Base-by-base conservation (phyloP, 176 grass and related monocot species). In the Lolium perenne region DNA sequence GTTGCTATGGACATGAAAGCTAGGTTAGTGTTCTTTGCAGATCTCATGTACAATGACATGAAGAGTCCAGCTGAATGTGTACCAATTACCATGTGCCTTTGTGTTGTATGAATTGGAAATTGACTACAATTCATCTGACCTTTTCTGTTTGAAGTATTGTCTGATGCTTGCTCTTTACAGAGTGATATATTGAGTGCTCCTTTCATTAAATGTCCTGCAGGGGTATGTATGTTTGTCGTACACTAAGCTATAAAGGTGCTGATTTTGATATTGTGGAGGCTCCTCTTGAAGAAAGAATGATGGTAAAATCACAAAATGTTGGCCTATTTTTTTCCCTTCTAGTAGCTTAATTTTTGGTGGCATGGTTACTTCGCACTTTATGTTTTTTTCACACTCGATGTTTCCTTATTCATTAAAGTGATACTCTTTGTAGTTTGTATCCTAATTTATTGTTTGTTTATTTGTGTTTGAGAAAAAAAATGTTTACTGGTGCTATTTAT, bases 1-100 rank as follows among this genome's bases (percentile, higher is more conserved):
- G 97, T 99, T 86, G 97, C 97, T 57, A 99, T 99, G 97, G 94
- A 99, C 85, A 96, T 99, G 97, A 99, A 99, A 95, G 94, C 97
- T 82, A 96, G 97, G 97, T 99, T 85, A 69, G 85, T 60, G 35
- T 83, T 86, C 76, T 55, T 61, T 22, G n/a, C 26, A 84, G 59
- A 66, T 78, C 76, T 83, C 50, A 68, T 21, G 76, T 74, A 29
- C 4, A 29, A 83, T 87, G 85, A 35, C 38, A 82, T 32, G 55
- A 73, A 86, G 79, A 83, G 35, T 46, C 55, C 38, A 58, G 48
- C 17, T 83, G 67, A 41, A 59, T 87, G 76, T 74, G 49, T 75
- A 80, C 67, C 20, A 46, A 71, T 48, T 72, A 72, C 71, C 49
- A 13, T 87, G 20, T 84, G n/a, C 22, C n/a, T 5, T 80, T 48